Evolutionary conservation across 2,329 filamentous ascomycete species (phyloP), one percentile per base, ranked within the genome.

Genomic region (Myotisia sp.): DNA sequence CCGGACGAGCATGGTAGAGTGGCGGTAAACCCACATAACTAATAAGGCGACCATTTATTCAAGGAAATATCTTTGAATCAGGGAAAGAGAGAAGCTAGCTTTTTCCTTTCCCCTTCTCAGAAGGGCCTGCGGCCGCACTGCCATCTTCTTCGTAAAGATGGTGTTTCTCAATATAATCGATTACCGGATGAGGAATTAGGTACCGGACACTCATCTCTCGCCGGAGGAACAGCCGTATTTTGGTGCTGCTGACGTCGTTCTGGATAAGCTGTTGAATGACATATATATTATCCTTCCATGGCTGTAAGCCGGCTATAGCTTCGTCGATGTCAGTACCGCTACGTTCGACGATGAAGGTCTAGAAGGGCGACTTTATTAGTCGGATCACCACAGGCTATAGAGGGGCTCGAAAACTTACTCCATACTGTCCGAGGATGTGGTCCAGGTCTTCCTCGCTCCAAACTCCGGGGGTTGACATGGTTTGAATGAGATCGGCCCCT

Each of bases 241-340:
- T 76, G 39, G 73, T 76, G 42, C 78, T 85, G 48, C 78, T 84
- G 40, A 90, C 77, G 47, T 90, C 80, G 55, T 87, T 87, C 44
- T 82, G 76, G 31, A 92, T 86, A 33, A 92, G 71, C 56, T 92
- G 83, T 37, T 82, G 79, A 42, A 93, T 87, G 35, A 92, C 79
- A 50, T 83, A 77, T 41, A 93, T 79, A 46, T 92, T 90, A 47
- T 85, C 74, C 49, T 83, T 77, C 72, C 79, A 94, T 40, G 75
- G 71, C 52, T 84, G 77, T 29, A 93, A 64, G 28, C 74, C 78
- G n/a, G 79, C 76, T 29, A 93, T 67, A 2, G 86, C 85, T 51
- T 92, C 81, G 42, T 92, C 81, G 32, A 92, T 79, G 49, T 92
- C 83, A 14, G 84, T 92, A 27, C 85, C 86, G 26, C 76, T 77